phyloP scores from a whole-genome alignment of 805 yeast genomes.

The Debaryomyces maramus region DNA sequence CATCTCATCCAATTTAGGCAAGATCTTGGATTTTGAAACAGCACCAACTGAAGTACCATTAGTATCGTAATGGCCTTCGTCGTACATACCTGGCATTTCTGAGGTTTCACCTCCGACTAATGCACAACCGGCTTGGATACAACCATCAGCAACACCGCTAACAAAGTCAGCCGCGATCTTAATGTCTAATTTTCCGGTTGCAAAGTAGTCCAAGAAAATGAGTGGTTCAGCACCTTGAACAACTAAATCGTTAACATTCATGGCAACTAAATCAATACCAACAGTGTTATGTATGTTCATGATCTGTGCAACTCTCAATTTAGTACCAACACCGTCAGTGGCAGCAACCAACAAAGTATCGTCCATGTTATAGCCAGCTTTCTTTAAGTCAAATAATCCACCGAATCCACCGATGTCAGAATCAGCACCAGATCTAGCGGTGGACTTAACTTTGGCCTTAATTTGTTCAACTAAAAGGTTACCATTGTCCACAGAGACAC shows the following conservation, averaged over 20 bases:
- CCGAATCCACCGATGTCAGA: slow-evolving; percentile 99
- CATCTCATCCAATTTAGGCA: slow-evolving; percentile 74
- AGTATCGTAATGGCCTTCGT: slow-evolving; percentile 93
- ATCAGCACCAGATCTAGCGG: slow-evolving; percentile 94
- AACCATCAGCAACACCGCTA: slow-evolving; percentile 94
- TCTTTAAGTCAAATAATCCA: slow-evolving; percentile 87
- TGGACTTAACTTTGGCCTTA: slow-evolving; percentile 86
- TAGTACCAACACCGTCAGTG: slow-evolving; percentile 99
- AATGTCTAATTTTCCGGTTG: slow-evolving; percentile 88
- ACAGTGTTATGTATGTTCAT: slow-evolving; percentile 92
- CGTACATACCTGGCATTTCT: slow-evolving; percentile 99
- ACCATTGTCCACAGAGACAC: slow-evolving; percentile 97
- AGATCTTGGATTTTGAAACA: slow-evolving; percentile 67
- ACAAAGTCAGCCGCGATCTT: slow-evolving; percentile 85
- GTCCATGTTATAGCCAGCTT: slow-evolving; percentile 81
- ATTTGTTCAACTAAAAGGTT: slow-evolving; percentile 86
- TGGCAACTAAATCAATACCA: slow-evolving; percentile 97
- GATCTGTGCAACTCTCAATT: slow-evolving; percentile 89
- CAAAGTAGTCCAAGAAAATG: slow-evolving; percentile 92
- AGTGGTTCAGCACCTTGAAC: slow-evolving; percentile 99
- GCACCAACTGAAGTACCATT: slow-evolving; percentile 99
- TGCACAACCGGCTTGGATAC: slow-evolving; percentile 94
- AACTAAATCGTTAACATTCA: slow-evolving; percentile 96
- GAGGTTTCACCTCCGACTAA: slow-evolving; percentile 98
- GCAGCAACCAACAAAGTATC: slow-evolving; percentile 91